These are phyloP conservation scores for Chlorophyllum brunneum DNA, from an alignment of 768 basidiomycete species.

Conservation along the genomic window DNA sequence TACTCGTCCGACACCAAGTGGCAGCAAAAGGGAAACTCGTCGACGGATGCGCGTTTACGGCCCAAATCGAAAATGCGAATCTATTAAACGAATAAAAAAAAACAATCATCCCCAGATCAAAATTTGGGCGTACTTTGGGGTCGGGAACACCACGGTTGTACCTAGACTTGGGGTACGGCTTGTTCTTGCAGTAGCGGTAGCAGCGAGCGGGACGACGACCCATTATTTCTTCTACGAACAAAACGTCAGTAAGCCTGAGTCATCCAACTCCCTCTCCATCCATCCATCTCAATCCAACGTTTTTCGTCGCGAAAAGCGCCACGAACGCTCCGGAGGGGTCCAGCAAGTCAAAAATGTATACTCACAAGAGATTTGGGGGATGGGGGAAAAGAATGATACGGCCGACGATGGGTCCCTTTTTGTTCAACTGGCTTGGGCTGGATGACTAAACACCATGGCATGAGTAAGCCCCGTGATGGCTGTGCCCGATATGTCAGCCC, in stretches of 20 bases:
- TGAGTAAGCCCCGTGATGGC: conserved; percentile 2
- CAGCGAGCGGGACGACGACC: conserved; percentile 97
- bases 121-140: conserved; percentile 61
- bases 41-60: conserved; percentile 92
- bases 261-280: conserved; percentile 11
- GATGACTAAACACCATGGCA: conserved; percentile 5
- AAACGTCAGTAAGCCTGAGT: conserved; percentile 3
- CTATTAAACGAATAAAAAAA: conserved; percentile 32
- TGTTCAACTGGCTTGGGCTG: background rate
- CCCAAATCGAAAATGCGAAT: conserved; percentile 97
- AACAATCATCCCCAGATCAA: background rate
- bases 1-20: conserved; percentile 98
- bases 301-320: background rate
- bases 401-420: background rate
- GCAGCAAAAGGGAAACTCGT: conserved; percentile 97
- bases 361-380: conserved; percentile 19
- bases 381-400: background rate
- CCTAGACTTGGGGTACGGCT: conserved; percentile 93
- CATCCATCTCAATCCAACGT: conserved; percentile 8
- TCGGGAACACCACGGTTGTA: conserved; percentile 99
- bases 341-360: conserved; percentile 10
- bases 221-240: conserved; percentile 44
- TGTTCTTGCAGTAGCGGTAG: conserved; percentile 99
- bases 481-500: conserved; percentile 1
- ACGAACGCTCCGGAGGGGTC: background rate